Base-by-base conservation (phyloP, 1,284 basidiomycete genomes). In the Tranzscheliella williamsii region DNA sequence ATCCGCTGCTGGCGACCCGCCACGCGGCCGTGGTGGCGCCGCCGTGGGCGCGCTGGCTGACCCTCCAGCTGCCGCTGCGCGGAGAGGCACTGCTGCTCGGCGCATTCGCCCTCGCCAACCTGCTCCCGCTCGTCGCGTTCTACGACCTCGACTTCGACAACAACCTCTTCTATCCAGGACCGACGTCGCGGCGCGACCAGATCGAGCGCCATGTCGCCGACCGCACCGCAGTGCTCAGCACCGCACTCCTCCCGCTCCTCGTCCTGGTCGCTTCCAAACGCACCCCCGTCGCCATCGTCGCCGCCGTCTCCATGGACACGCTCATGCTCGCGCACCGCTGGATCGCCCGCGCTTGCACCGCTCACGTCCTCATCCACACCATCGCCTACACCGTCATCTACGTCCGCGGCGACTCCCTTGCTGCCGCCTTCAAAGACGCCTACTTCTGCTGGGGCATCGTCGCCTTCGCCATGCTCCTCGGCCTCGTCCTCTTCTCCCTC, bases 261-360 rank as follows among this genome's bases (percentile, higher is more conserved):
- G 57, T 78, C 31, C 39, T 78, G 12, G 65, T 78, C 31, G 70
- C 75, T 1, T 72, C 70, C n/a, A 66, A 78, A 7, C 70, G 77
- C 42, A 75, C 70, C 15, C 65, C 75, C 15, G 17, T 78, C 5
- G 49, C 66, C 2, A 65, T 67, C 42, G 18, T 78, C 32, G 68
- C 67, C 0, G 64, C 73, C 3, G 43, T 72, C 26, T 16, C 48
- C 24, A 77, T 75, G 56, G 63, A 70, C 27, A 71, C 63, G 11
- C 43, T 71, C 20, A 74, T 78, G 49, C 54, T 78, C 2, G 71
- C 70, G 21, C 78, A 79, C 29, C 67, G 77, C 8, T 77, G 74
- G 74, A 60, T 79, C 7, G 70, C 73, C 1, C 38, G 76, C 4
- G 42, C 71, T 22, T 66, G 67, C 38, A 68, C 56, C 38, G 3